Base-by-base conservation (phyloP, 768 basidiomycete species). In the Goffeauzyma gilvescens region DNA sequence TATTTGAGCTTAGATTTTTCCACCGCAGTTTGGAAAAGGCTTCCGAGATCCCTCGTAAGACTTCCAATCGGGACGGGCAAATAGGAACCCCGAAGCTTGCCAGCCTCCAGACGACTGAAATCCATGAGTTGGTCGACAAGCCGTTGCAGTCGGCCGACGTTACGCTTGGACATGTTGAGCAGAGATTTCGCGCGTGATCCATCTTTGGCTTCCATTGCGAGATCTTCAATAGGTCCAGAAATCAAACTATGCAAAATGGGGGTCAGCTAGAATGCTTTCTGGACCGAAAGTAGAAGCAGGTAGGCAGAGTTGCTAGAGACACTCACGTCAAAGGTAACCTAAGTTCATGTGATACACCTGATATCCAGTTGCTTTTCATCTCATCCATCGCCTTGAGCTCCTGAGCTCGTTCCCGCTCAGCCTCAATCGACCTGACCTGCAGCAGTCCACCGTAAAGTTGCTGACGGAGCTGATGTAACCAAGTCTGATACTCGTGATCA, bases 91-190 rank as follows among this genome's bases (percentile, higher is more conserved):
- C 53, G 37, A 13, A 62, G 45, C 23, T 57, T 51, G 5, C 65
- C 65, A 2, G 60, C 63, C 45, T 64, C 65, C 13, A 67, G 46
- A 10, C 63, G 57, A 23, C 54, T 62, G 46, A 68, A 66, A 48
- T 68, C 66, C 65, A 67, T 65, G 5, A 68, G 45, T 15, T 63
- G 58, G 32, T 65, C 62, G 23, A 68, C 64, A 10, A 68, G 51
- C 10, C 66, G 56, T 6, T 53, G 42, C 4, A 68, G 45, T n/a
- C 67, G 46, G 20, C 55, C 54, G 5, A 64, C 58, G 46, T 67
- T 62, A 40, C 53, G 87, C 85, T 87, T 77, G 22, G 90, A 85
- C 49, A 96, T 74, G 6, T 81, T 82, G 66, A 96, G 89, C 73
- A 98, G 96, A 14, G 89, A 87, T 51, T 95, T 42, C 26, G 35